Percentiles rank a stretch among this genome's conserved stretches.
Conservation (phyloP, 176 grass and related monocot species). For the Eragrostis nindensis region DNA sequence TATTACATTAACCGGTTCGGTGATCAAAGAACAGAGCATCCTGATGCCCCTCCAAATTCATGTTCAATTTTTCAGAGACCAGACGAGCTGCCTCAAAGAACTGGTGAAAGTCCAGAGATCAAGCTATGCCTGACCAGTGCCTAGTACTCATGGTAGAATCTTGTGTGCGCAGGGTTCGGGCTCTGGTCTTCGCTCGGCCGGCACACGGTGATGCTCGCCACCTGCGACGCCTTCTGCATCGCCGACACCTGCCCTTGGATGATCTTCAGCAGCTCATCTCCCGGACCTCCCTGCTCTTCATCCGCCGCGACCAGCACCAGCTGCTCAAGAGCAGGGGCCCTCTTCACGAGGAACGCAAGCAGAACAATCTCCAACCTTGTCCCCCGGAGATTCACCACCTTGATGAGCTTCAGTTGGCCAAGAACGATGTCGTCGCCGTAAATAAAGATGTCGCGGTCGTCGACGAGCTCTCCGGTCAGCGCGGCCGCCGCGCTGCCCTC, state of each 20-base stretch:
- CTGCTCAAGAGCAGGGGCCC: conserved; percentile 44
- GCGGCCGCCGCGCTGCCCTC: background rate
- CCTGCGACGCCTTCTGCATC: conserved; percentile 41
- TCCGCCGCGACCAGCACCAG: conserved; percentile 51
- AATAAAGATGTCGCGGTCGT: background rate
- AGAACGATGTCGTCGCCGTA: background rate
- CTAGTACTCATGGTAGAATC: background rate
- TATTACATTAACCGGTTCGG: background rate
- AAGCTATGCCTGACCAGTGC: background rate
- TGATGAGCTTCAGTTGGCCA: conserved; percentile 48
- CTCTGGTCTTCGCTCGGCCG: no score
- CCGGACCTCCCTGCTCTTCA: background rate
- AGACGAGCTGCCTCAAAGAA: no score
- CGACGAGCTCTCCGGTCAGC: background rate
- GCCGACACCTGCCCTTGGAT: conserved; percentile 24
- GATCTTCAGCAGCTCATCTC: conserved; percentile 18
- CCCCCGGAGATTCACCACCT: conserved; percentile 54
- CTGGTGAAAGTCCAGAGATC: background rate
- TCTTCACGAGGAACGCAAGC: conserved; percentile 49
- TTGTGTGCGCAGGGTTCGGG: conserved; percentile 7
- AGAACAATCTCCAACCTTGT: conserved; percentile 44
- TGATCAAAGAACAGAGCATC: background rate
- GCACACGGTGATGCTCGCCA: conserved; percentile 30
- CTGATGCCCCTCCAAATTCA: background rate
- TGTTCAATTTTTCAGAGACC: background rate